These are phyloP conservation scores for Mrakia hoshinonis DNA, from an alignment of 768 basidiomycete genomes.

Conservation along the genomic window DNA sequence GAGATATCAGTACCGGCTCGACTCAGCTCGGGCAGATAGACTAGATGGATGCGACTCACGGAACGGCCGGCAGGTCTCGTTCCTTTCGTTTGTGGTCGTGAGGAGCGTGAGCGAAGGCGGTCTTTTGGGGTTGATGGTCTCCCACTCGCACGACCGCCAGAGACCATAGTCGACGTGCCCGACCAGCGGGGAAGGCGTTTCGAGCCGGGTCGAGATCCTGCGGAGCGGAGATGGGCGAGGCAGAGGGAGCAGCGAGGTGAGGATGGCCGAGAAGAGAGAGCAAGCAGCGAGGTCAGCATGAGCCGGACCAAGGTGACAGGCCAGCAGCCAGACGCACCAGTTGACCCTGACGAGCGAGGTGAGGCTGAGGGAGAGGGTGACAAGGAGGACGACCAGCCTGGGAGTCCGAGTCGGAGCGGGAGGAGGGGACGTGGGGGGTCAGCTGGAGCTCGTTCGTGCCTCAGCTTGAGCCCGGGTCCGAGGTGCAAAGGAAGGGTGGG, in stretches of 20 bases:
- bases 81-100: neutral
- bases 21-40: too few relatives aligned
- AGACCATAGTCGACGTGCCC: neutral
- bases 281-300: too few relatives aligned
- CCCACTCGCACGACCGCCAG: constrained; percentile 14
- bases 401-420: neutral
- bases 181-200: neutral
- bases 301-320: too few relatives aligned
- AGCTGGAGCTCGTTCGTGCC: neutral
- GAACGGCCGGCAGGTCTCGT: constrained; percentile 13
- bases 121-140: neutral
- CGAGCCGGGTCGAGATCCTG: neutral
- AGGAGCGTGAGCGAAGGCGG: neutral
- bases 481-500: neutral
- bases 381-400: constrained; percentile 15
- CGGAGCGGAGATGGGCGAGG: neutral
- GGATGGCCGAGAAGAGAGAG: neutral
- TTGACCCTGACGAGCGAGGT: constrained; percentile 11
- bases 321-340: constrained; percentile 2
- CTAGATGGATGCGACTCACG: constrained; percentile 8
- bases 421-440: neutral
- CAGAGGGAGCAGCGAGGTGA: neutral
- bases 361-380: constrained; percentile 1
- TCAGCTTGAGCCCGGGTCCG: neutral
- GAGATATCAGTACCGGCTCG: too few relatives aligned